These are phyloP conservation scores for Penicillium cinerascens DNA, from an alignment of 495 filamentous ascomycete species.

Conservation along the genomic window DNA sequence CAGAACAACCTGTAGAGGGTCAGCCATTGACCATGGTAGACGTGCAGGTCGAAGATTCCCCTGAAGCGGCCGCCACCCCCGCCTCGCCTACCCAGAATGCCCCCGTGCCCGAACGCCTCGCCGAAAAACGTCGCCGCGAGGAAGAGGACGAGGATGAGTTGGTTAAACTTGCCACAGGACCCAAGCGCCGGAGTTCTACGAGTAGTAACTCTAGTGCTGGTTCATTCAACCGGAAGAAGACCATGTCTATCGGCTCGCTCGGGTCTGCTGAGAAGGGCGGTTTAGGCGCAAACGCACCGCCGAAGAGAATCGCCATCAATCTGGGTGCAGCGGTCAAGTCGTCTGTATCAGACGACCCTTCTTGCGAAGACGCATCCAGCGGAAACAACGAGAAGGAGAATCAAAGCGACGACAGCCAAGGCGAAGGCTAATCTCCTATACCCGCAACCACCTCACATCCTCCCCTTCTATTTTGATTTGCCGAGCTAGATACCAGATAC, in stretches of 20 bases:
- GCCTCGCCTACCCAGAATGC: conserved; percentile 37
- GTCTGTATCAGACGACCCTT: conserved; percentile 10
- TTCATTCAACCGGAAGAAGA: conserved; percentile 40
- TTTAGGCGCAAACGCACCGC: conserved; percentile 29
- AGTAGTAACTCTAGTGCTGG: conserved; percentile 35
- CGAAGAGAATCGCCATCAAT: conserved; percentile 52
- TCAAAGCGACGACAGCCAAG: conserved; percentile 23
- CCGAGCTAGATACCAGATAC: conserved; percentile 42
- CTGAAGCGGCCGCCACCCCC: conserved; percentile 29
- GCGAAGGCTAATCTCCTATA: conserved; percentile 17
- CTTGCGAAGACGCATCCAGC: conserved; percentile 9
- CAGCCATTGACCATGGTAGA: conserved; percentile 12
- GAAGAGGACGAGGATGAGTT: conserved; percentile 85
- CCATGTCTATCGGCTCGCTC: conserved; percentile 33
- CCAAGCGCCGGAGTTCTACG: conserved; percentile 61
- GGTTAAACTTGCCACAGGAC: conserved; percentile 61
- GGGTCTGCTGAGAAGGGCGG: conserved; percentile 29
- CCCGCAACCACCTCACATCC: conserved; percentile 13
- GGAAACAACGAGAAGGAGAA: conserved; percentile 41
- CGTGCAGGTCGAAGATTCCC: conserved; percentile 14
- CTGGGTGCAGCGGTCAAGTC: conserved; percentile 27
- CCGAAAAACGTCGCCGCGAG: conserved; percentile 87
- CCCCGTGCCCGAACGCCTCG: conserved; percentile 64
- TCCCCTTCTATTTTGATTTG: conserved; percentile 21
- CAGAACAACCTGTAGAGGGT: conserved; percentile 17